phyloP scores from a whole-genome alignment of 139 green algal genomes.

The Spirogloea muscicola region DNA sequence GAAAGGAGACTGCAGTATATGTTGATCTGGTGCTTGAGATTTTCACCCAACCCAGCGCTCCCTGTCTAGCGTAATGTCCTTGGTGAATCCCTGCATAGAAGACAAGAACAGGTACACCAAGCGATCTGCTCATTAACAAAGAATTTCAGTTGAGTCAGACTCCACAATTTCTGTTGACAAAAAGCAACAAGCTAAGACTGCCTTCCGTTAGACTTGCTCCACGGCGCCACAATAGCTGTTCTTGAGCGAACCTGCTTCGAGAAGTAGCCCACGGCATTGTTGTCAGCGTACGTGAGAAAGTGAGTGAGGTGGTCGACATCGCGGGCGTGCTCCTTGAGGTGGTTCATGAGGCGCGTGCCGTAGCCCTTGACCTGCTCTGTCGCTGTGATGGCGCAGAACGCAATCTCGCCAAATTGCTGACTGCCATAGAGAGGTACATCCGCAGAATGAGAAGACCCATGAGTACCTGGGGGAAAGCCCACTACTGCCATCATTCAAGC shows the following conservation, averaged over 20 bases:
- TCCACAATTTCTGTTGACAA: no score
- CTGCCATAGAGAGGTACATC: no score
- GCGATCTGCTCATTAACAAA: no score
- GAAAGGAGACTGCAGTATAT: no score
- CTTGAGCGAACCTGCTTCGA: slow-evolving; percentile 76
- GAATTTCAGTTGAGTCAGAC: no score
- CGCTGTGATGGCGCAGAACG: slow-evolving; percentile 93
- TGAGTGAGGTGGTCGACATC: slow-evolving; percentile 70
- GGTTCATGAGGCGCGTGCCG: slow-evolving; percentile 96
- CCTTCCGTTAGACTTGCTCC: no score
- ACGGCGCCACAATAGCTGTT: no score
- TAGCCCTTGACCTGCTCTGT: slow-evolving; percentile 84
- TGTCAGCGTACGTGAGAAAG: slow-evolving; percentile 99
- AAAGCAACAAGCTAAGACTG: no score
- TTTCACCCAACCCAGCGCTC: slow-evolving; percentile 48
- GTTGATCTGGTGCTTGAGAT: neutral
- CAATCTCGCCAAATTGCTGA: slow-evolving; percentile 88
- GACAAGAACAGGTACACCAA: slow-evolving; percentile 1
- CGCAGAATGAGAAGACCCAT: no score
- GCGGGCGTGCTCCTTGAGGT: slow-evolving; percentile 70
- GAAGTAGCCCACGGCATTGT: slow-evolving; percentile 98
- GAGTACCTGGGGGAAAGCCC: no score
- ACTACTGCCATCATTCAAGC: no score
- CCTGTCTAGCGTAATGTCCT: slow-evolving; percentile 67
- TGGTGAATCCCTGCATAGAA: slow-evolving; percentile 72